Percentiles rank a stretch among this genome's conserved stretches.
Conservation (phyloP, 164 flowering plant genomes). For the Tinospora cordifolia region DNA sequence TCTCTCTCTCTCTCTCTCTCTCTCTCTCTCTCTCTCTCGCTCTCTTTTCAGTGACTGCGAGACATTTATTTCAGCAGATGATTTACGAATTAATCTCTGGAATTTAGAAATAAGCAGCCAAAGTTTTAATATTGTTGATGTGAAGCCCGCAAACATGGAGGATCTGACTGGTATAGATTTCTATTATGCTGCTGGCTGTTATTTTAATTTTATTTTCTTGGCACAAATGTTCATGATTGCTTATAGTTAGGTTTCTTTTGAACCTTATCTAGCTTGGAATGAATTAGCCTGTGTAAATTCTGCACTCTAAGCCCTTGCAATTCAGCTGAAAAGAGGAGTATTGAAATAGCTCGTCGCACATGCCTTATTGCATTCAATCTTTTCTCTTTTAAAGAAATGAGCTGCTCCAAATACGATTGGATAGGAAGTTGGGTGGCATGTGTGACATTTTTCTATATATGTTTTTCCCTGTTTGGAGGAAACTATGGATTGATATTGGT, state of each 20-base stretch:
- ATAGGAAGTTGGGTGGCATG: background rate
- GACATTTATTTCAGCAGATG: conserved; percentile 98
- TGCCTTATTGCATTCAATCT: no score
- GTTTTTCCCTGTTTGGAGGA: background rate
- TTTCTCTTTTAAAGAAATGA: no score
- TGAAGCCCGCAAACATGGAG: conserved; percentile 98
- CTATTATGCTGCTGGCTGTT: background rate
- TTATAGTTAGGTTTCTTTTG: background rate
- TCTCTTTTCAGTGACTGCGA: conserved; percentile 72
- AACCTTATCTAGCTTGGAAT: background rate
- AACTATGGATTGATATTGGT: background rate
- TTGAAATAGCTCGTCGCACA: no score
- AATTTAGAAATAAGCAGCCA: conserved; percentile 96
- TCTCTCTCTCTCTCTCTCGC: background rate
- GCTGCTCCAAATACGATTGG: background rate
- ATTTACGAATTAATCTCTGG: conserved; percentile 95
- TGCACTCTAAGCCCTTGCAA: background rate
- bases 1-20: background rate
- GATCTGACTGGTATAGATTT: conserved; percentile 74
- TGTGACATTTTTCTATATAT: background rate
- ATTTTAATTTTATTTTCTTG: background rate
- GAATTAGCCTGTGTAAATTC: conserved; percentile 4
- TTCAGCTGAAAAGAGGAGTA: background rate
- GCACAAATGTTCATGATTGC: background rate
- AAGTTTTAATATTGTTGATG: conserved; percentile 97